Conservation (phyloP, 2,329 filamentous ascomycete genomes). For the Cladophialophora psammophila region DNA sequence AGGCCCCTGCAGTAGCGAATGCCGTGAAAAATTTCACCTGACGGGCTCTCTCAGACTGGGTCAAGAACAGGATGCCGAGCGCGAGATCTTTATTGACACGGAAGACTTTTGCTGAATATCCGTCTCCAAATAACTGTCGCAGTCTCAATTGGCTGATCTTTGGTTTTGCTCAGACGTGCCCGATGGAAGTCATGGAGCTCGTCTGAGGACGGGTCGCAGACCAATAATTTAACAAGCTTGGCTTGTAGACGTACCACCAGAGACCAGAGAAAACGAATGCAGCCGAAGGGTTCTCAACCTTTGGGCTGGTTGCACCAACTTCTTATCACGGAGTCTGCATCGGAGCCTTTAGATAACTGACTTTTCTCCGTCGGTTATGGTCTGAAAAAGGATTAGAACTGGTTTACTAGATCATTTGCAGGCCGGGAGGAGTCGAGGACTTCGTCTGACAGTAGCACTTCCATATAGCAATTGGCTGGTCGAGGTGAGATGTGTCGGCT, state of each 20-base stretch:
- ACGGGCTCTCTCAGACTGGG: not conserved
- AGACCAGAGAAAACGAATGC: not conserved
- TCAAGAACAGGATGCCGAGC: not conserved
- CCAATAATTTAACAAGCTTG: not conserved
- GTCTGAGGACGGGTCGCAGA: not conserved
- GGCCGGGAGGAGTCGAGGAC: too few species aligned
- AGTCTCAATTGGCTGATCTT: not conserved
- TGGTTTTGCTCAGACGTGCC: too few species aligned
- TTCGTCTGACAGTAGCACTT: too few species aligned
- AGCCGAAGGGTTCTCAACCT: not conserved
- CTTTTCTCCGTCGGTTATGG: too few species aligned
- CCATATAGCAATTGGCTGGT: not conserved
- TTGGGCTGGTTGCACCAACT: not conserved
- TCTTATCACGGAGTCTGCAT: not conserved
- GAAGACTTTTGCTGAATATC: not conserved
- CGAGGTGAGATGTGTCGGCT: not conserved
- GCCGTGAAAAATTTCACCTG: not conserved
- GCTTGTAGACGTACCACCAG: not conserved
- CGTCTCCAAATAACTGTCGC: not conserved
- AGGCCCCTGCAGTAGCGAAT: not conserved
- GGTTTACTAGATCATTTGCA: too few species aligned
- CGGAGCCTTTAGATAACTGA: too few species aligned
- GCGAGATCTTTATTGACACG: not conserved
- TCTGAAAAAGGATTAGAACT: too few species aligned
- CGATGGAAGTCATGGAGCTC: too few species aligned